phyloP scores from a whole-genome alignment of 176 grass and related monocot genomes.

The Oryza brachyantha region DNA sequence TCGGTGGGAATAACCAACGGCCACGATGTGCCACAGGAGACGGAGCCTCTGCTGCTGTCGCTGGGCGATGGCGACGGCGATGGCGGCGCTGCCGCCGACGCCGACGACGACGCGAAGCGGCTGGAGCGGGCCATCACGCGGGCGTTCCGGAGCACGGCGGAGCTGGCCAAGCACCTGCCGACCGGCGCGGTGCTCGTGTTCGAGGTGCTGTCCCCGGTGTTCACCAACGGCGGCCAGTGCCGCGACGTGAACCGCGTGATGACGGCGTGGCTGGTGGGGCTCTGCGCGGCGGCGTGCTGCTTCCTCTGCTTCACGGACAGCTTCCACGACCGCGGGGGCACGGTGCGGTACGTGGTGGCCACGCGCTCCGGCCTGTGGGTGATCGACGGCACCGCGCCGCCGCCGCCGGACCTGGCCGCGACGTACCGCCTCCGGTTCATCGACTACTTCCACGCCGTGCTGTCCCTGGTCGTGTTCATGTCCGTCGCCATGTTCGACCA shows the following conservation, averaged over 20 bases:
- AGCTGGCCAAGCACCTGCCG: conserved; percentile 43
- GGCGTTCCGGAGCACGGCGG: conserved; percentile 38
- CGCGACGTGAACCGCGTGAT: conserved; percentile 30
- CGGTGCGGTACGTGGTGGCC: conserved; percentile 32
- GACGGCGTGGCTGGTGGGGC: conserved; percentile 37
- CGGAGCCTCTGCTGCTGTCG: background rate
- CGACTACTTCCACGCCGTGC: conserved; percentile 43
- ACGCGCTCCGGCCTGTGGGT: conserved; percentile 37
- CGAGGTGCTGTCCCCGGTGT: conserved; percentile 40
- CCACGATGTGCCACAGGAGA: background rate
- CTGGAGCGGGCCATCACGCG: conserved; percentile 30
- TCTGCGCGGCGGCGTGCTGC: conserved; percentile 44
- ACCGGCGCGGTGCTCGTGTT: conserved; percentile 44
- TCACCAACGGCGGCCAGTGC: conserved; percentile 40
- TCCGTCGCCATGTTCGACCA: conserved; percentile 43
- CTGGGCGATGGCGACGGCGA: background rate
- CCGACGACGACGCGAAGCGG: conserved; percentile 5
- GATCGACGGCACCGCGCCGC: conserved; percentile 40
- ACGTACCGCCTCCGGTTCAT: conserved; percentile 33
- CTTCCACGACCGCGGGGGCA: conserved; percentile 29
- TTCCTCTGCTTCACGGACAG: conserved; percentile 52
- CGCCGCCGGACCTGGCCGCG: conserved; percentile 1
- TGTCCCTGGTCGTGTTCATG: conserved; percentile 39
- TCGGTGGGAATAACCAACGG: background rate
- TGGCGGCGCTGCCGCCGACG: background rate